A percentile compares a stretch with the other conserved stretches of the same genome.
Conservation (phyloP, 305 asterid genomes). For the Rubia balearica region DNA sequence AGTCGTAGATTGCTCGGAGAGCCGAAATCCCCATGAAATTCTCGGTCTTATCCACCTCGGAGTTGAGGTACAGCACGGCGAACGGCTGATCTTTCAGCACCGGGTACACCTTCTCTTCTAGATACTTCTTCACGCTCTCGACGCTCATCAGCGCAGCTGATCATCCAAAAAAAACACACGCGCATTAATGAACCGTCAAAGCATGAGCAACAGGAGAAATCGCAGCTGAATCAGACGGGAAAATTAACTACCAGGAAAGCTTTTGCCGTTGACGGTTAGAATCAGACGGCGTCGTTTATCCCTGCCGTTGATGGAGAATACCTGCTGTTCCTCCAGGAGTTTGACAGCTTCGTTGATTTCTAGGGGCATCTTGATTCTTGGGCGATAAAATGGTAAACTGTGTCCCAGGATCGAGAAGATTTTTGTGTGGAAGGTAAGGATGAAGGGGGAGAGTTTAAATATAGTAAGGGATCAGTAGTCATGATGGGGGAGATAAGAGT, state of each 20-base stretch:
- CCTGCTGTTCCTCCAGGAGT: constrained; percentile 43
- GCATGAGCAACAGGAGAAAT: too few species aligned
- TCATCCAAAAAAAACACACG: neutral
- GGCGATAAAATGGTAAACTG: neutral
- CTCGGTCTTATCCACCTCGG: constrained; percentile 49
- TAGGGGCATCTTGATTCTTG: neutral
- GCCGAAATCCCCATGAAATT: constrained; percentile 69
- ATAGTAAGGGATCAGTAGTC: neutral
- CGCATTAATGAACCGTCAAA: neutral
- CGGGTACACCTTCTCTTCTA: constrained; percentile 56
- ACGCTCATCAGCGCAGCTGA: constrained; percentile 48
- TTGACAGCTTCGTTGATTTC: constrained; percentile 18
- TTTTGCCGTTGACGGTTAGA: constrained; percentile 69
- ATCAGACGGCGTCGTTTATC: constrained; percentile 64
- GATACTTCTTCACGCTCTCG: constrained; percentile 51
- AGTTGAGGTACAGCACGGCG: constrained; percentile 62
- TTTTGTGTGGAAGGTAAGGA: neutral
- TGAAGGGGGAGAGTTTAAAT: neutral
- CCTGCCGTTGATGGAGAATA: constrained; percentile 68
- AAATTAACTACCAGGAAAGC: constrained; percentile 52
- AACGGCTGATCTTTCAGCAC: constrained; percentile 43
- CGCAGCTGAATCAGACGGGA: neutral
- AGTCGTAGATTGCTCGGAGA: constrained; percentile 50
- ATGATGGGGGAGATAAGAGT: neutral
- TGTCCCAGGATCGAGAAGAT: neutral